Conservation (phyloP, 148 eudicot genomes). For the Arctostaphylos glauca region DNA sequence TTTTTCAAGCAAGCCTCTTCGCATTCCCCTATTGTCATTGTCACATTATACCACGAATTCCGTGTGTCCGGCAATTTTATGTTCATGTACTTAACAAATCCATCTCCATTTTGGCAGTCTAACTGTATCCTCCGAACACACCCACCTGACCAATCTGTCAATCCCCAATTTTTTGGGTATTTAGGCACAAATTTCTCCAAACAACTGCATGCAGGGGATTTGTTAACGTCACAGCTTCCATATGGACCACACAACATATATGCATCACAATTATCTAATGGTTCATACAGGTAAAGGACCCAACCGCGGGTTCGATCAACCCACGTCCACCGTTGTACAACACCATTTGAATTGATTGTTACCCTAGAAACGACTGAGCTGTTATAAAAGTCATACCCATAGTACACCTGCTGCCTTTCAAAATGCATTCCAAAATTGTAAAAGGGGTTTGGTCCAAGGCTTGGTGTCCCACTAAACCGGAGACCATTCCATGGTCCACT, state of each 20-base stretch:
- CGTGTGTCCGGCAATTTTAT: conserved; percentile 36
- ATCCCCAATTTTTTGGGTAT: conserved; percentile 16
- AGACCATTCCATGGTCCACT: too few species aligned
- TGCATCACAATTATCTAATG: too few species aligned
- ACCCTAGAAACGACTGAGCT: too few species aligned
- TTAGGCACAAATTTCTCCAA: conserved; percentile 29
- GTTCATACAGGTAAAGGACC: too few species aligned
- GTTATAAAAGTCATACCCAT: too few species aligned
- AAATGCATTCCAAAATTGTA: too few species aligned
- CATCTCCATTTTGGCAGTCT: conserved; percentile 30
- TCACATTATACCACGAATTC: conserved; percentile 32
- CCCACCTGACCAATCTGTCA: conserved; percentile 33
- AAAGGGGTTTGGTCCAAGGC: too few species aligned
- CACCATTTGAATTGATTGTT: too few species aligned
- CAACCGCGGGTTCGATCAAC: too few species aligned
- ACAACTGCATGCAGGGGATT: conserved; percentile 22
- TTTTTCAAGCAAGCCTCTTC: conserved; percentile 29
- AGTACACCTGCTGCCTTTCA: too few species aligned
- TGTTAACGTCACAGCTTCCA: conserved; percentile 18
- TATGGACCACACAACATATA: conserved; percentile 15
- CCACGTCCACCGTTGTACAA: too few species aligned
- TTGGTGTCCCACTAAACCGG: too few species aligned
- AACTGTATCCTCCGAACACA: conserved; percentile 26
- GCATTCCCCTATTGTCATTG: conserved; percentile 36
- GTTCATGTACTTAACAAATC: conserved; percentile 27